Conservation (phyloP, 805 yeast species). For the Teunomyces barrocoloradensis region DNA sequence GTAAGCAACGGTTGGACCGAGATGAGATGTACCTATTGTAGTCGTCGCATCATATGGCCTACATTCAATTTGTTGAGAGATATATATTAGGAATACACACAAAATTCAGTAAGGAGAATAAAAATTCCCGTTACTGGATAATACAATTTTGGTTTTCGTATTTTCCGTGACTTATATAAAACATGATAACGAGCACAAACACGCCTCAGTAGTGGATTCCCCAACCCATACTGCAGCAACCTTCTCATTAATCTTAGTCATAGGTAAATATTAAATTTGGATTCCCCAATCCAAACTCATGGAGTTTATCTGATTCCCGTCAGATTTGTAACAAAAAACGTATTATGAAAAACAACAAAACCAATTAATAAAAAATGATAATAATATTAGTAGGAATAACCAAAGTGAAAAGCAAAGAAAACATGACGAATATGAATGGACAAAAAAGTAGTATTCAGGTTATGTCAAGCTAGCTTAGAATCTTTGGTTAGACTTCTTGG, state of each 20-base stretch:
- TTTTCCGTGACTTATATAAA: slow-evolving; percentile 1
- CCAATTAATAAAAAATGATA: slow-evolving; percentile 3
- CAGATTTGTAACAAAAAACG: slow-evolving; percentile 6
- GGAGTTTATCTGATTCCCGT: slow-evolving; percentile 17
- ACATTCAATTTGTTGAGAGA: slow-evolving; percentile 1
- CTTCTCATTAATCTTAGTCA: slow-evolving; percentile 2
- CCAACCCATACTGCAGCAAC: slow-evolving; percentile 2
- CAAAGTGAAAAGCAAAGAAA: background rate
- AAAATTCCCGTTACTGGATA: background rate
- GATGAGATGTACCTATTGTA: background rate
- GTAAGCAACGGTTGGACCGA: background rate
- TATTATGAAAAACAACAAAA: slow-evolving; percentile 8
- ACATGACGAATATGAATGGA: slow-evolving; percentile 2
- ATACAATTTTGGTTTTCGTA: slow-evolving; percentile 1
- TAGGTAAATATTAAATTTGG: slow-evolving; percentile 4
- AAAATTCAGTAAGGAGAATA: background rate
- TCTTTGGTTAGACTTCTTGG: slow-evolving; percentile 43
- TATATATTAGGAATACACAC: slow-evolving; percentile 4
- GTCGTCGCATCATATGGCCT: background rate
- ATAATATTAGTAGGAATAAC: slow-evolving; percentile 5
- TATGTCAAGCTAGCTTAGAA: slow-evolving; percentile 20
- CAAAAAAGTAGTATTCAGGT: background rate
- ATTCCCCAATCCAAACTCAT: slow-evolving; percentile 9
- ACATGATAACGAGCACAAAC: slow-evolving; percentile 3
- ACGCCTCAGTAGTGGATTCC: slow-evolving; percentile 1